These are phyloP conservation scores for Lipomyces starkeyi DNA, from an alignment of 805 yeast species.

Conservation along the genomic window DNA sequence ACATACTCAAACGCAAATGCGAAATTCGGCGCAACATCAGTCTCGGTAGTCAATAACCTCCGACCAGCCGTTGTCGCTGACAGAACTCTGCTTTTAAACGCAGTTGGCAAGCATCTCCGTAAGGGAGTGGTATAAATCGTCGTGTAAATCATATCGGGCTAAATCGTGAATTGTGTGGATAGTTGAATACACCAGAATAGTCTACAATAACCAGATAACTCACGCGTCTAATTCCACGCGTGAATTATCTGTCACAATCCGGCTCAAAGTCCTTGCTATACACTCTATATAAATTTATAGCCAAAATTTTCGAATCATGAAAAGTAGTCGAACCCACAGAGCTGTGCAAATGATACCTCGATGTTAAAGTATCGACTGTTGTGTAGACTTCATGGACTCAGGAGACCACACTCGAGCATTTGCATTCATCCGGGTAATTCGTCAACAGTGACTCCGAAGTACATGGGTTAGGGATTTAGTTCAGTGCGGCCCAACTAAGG, in stretches of 20 bases:
- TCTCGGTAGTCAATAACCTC: conserved; percentile 3
- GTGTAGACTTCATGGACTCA: neutral
- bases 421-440: too few species aligned
- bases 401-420: too few species aligned
- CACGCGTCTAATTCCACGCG: neutral
- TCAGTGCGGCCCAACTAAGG: too few species aligned
- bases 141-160: neutral
- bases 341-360: neutral
- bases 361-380: too few species aligned
- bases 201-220: neutral
- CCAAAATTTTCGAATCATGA: neutral
- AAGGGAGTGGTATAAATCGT: neutral
- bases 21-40: conserved; percentile 20
- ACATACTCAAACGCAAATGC: conserved; percentile 36
- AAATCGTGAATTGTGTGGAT: neutral
- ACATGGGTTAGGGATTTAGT: too few species aligned
- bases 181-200: neutral
- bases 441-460: too few species aligned
- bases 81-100: neutral
- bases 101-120: neutral
- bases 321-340: neutral
- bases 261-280: neutral
- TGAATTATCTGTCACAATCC: neutral
- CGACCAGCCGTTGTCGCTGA: neutral
- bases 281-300: neutral